Conservation (phyloP, 2,329 filamentous ascomycete genomes). For the Fusarium sp. region DNA sequence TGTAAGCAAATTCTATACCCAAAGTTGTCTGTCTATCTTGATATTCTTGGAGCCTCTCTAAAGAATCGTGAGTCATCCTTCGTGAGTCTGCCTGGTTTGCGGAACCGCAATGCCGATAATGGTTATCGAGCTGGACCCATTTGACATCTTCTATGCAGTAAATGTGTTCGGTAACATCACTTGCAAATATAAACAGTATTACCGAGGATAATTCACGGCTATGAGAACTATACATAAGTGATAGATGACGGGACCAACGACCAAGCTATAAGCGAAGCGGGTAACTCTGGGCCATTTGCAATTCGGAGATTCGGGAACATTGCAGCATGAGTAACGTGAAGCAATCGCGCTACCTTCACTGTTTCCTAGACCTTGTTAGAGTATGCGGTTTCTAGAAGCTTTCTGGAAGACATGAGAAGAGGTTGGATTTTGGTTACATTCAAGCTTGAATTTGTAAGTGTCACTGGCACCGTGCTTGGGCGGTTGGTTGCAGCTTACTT, state of each 20-base stretch:
- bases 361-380: background rate
- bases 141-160: background rate
- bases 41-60: too few relatives aligned
- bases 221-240: conserved; percentile 10
- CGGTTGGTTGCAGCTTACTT: background rate
- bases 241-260: background rate
- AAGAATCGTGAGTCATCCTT: too few relatives aligned
- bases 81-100: too few relatives aligned
- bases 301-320: conserved; percentile 14
- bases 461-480: background rate
- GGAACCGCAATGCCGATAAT: too few relatives aligned
- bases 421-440: conserved; percentile 12
- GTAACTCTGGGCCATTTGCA: background rate
- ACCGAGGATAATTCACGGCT: conserved; percentile 12
- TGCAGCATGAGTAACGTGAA: conserved; percentile 9
- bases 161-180: background rate
- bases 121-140: background rate
- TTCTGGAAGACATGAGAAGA: conserved; percentile 20
- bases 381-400: conserved; percentile 22
- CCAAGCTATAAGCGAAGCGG: conserved; percentile 4
- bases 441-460: conserved; percentile 19
- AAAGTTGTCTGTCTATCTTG: too few relatives aligned
- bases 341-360: conserved; percentile 5
- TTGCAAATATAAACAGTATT: background rate
- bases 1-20: too few relatives aligned